These are phyloP conservation scores for Blastocystis hominis DNA, from an alignment of 352 stramenopile species.

Conservation along the genomic window DNA sequence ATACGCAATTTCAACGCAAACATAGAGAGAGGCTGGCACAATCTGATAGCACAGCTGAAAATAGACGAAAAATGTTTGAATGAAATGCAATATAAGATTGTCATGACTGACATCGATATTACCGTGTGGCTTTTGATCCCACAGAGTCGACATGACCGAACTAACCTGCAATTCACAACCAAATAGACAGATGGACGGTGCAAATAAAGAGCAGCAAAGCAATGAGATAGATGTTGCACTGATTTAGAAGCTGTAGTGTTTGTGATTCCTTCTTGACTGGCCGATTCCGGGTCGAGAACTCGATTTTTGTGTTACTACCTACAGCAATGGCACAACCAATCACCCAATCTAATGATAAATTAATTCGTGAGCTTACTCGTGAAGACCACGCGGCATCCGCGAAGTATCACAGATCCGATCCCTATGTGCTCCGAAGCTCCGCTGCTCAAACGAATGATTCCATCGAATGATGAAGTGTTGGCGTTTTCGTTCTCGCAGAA, in stretches of 20 bases:
- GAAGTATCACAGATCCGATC: background rate
- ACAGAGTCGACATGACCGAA: background rate
- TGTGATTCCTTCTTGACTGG: constrained; percentile 41
- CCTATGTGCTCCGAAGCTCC: background rate
- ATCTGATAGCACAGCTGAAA: constrained; percentile 54
- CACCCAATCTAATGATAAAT: constrained; percentile 10
- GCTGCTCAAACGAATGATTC: background rate
- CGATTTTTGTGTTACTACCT: constrained; percentile 44
- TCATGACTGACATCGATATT: background rate
- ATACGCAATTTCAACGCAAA: constrained; percentile 44
- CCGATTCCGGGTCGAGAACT: background rate
- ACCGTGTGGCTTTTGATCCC: background rate
- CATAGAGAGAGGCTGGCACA: constrained; percentile 44
- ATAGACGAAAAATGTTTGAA: constrained; percentile 38
- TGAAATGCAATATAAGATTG: background rate
- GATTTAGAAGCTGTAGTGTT: constrained; percentile 7
- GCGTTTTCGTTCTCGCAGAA: constrained; percentile 28
- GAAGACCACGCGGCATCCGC: constrained; percentile 33
- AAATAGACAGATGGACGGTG: background rate
- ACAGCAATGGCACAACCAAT: constrained; percentile 27
- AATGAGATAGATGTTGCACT: background rate
- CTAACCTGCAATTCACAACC: background rate
- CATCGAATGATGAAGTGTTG: constrained; percentile 43
- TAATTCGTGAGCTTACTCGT: background rate
- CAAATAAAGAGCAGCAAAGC: constrained; percentile 39